These are phyloP conservation scores for Malus hybrid DNA, from an alignment of 331 rosid species.

Conservation along the genomic window DNA sequence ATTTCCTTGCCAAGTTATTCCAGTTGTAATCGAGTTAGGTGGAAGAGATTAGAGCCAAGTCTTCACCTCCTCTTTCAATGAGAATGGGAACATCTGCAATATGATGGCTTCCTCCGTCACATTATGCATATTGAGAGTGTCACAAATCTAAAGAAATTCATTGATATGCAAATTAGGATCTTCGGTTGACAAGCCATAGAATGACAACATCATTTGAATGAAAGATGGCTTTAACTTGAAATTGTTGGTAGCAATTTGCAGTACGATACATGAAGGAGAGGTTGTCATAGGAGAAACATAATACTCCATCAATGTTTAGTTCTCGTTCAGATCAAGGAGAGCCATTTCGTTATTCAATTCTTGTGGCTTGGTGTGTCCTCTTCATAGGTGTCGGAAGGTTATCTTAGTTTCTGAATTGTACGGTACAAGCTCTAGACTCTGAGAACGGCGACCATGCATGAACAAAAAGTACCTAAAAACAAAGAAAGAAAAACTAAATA, in stretches of 20 bases:
- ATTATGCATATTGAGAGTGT: too few species aligned
- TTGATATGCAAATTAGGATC: background rate
- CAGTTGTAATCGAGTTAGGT: background rate
- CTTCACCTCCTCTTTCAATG: too few species aligned
- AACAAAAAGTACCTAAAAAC: background rate
- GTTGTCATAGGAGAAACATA: background rate
- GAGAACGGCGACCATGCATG: background rate
- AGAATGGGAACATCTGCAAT: too few species aligned
- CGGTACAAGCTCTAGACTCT: background rate
- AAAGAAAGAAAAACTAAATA: background rate
- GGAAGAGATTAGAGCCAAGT: background rate
- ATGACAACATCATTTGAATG: background rate
- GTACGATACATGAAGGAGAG: background rate
- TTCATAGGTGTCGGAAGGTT: background rate
- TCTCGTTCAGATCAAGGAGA: background rate
- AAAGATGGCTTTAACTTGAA: background rate
- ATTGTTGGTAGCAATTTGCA: background rate
- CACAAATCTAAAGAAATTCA: background rate
- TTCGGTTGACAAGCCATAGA: background rate
- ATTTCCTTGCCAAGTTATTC: background rate
- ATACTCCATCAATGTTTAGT: background rate
- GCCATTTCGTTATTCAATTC: background rate
- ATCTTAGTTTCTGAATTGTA: background rate
- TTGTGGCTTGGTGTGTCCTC: background rate
- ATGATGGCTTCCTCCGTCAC: too few species aligned